Conservation (phyloP, 2,329 filamentous ascomycete genomes). For the Trichothecium roseum region DNA sequence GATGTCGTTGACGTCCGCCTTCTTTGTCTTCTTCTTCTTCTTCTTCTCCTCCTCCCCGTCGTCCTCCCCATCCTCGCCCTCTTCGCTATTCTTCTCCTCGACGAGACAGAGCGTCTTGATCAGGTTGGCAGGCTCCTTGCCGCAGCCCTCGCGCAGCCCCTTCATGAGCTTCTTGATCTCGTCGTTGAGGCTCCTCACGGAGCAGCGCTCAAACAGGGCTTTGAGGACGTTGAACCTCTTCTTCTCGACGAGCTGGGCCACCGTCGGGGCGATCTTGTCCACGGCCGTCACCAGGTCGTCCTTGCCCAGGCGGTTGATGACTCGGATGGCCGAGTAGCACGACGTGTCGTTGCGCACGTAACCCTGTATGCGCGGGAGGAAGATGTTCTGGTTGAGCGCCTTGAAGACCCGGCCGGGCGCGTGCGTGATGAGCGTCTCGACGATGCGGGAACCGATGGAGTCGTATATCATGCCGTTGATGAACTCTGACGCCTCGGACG, state of each 20-base stretch:
- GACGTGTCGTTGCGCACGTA: conserved; percentile 85
- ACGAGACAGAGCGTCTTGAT: conserved; percentile 40
- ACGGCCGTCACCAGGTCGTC: conserved; percentile 73
- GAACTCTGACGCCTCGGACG: conserved; percentile 64
- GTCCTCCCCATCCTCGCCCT: too few relatives aligned
- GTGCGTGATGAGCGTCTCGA: conserved; percentile 75
- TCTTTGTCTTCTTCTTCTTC: conserved; percentile 20
- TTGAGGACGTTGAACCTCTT: conserved; percentile 71
- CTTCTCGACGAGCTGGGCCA: conserved; percentile 63
- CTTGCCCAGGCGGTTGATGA: conserved; percentile 74
- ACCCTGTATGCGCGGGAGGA: conserved; percentile 69
- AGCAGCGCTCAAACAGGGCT: conserved; percentile 73
- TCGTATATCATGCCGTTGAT: conserved; percentile 85
- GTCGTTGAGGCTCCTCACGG: conserved; percentile 51
- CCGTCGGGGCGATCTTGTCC: conserved; percentile 59
- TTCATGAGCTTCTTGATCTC: conserved; percentile 37
- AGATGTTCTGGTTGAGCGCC: conserved; percentile 66
- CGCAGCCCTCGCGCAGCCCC: conserved; percentile 37
- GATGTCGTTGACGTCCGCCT: conserved; percentile 24
- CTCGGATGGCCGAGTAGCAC: conserved; percentile 73
- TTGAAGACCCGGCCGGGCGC: conserved; percentile 88
- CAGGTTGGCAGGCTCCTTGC: conserved; percentile 33
- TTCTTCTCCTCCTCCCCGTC: conserved; percentile 13
- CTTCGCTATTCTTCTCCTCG: conserved; percentile 22
- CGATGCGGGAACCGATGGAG: conserved; percentile 74